Base-by-base conservation (phyloP, 148 eudicot genomes). In the Heliosperma pusillum region DNA sequence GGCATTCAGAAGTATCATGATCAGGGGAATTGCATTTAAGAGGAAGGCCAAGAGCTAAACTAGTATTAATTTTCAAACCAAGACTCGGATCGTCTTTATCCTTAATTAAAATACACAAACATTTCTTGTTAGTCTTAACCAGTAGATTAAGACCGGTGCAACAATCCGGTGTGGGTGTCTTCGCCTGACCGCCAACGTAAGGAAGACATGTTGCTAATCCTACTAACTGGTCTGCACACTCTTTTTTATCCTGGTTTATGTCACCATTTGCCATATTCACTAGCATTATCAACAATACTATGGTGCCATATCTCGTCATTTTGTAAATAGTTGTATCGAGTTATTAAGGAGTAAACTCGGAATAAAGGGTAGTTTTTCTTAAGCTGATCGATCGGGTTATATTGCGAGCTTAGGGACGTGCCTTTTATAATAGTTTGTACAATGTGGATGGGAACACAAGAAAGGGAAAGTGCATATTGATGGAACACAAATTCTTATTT, bases 1-100 rank as follows among this genome's bases (percentile, higher is more conserved):
- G 86, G 78, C 98, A 94, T 2, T 84, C 67, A 30, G 90, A 57
- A 17, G 88, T 26, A 50, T 71, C 79, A 3, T n/a, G 52, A 25
- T 22, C 42, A 45, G 80, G n/a, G 0, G 93, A 79, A 3, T 92
- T 86, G 66, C 98, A 94, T 22, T 52, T 20, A 19, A 26, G 0
- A 21, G 97, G 98, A 65, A 94, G 90, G 60, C 81, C 55, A 16
- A 94, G 80, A 3, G 96, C 98, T 20, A 84, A 83, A 0, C 91
- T 87, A 64, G 87, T 80, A 78, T 94, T 90, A 77, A 94, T 81
- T 58, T 94, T 89, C 20, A 91, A 76, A 61, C 97, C 96, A 27
- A 92, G 88, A 77, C 79, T 83, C 0, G 97, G 96, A 61, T 92
- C 93, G 69, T 94, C 69, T 5, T 87, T 65, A 66, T 94, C 91